Evolutionary conservation across 2,329 filamentous ascomycete genomes (phyloP).

Genomic region (Apiospora kogelbergensis): DNA sequence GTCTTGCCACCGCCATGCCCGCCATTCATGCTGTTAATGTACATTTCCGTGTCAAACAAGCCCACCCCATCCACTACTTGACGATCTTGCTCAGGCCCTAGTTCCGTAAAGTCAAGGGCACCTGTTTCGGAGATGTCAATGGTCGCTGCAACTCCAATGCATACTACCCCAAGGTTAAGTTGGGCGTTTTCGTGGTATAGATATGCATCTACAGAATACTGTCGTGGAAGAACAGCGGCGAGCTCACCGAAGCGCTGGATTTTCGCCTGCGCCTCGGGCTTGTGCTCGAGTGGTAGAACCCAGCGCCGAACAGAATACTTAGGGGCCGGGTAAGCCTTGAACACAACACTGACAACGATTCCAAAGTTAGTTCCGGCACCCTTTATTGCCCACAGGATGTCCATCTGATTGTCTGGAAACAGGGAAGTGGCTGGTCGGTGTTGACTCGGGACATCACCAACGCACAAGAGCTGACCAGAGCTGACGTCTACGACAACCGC

Average conservation of each 20-base stretch:
- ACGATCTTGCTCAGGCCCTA: conserved; percentile 33
- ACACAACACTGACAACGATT: conserved; percentile 53
- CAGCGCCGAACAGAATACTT: conserved; percentile 42
- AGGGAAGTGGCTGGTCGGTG: conserved; percentile 41
- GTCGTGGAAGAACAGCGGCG: conserved; percentile 38
- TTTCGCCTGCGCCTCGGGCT: neutral
- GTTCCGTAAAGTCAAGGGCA: neutral
- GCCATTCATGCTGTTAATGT: conserved; percentile 59
- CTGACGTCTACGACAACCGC: conserved; percentile 55
- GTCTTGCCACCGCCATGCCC: conserved; percentile 59
- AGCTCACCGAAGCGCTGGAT: neutral
- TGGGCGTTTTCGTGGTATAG: conserved; percentile 48
- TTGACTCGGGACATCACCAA: conserved; percentile 51
- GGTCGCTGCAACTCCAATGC: conserved; percentile 38
- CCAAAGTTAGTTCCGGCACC: conserved; percentile 62
- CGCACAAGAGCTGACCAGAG: conserved; percentile 44
- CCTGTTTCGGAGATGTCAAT: neutral
- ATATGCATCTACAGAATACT: conserved; percentile 54
- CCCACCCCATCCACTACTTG: conserved; percentile 45
- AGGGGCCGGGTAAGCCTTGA: conserved; percentile 45
- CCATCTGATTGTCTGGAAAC: conserved; percentile 45
- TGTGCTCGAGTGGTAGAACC: conserved; percentile 32
- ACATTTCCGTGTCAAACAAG: conserved; percentile 61
- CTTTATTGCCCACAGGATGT: conserved; percentile 57
- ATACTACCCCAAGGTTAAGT: conserved; percentile 52